Evolutionary conservation across 768 basidiomycete genomes (phyloP), one percentile per base, ranked within the genome.

Genomic region (Amyloporia xantha): DNA sequence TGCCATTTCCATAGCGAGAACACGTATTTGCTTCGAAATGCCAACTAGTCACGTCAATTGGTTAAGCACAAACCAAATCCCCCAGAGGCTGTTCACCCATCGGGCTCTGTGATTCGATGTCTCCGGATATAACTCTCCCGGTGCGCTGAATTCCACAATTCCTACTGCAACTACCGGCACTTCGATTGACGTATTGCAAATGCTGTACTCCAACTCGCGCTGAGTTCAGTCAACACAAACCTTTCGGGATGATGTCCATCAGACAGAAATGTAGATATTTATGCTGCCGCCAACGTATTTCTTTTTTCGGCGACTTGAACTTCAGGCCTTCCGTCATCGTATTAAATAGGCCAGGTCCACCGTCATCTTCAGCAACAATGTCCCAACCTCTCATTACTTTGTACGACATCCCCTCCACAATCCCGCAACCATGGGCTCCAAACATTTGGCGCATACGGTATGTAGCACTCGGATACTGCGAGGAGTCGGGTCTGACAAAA

Each of bases 401-500:
- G 13, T 88, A 86, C 60, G 86, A 88, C 53, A 71, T 81, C 19
- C 79, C 75, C 27, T 80, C 82, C 9, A 71, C 70, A 42, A 72
- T 71, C 7, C 70, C 79, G 1, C 79, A 83, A 46, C 75, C 84
- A n/a, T 88, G 85, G 85, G 80, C 81, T 44, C 86, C 86, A 24
- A 84, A 84, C 53, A 68, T 83, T 24, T 87, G 85, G 85, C 73
- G 82, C 38, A 75, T 88, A 53, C 70, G 86, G 84, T 81, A 45
- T 26, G 68, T 47, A 13, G n/a, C n/a, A n/a, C n/a, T n/a, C n/a
- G n/a, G n/a, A n/a, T n/a, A n/a, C n/a, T n/a, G n/a, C n/a, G n/a
- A 12, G 30, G 13, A 21, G 12, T n/a, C 49, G 15, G 38, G 47
- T 23, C 46, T 51, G 11, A 50, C 46, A 24, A 1, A 15, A 13